These are phyloP conservation scores for Penicillium frequentans DNA, from an alignment of 2,329 filamentous ascomycete species.

Conservation along the genomic window DNA sequence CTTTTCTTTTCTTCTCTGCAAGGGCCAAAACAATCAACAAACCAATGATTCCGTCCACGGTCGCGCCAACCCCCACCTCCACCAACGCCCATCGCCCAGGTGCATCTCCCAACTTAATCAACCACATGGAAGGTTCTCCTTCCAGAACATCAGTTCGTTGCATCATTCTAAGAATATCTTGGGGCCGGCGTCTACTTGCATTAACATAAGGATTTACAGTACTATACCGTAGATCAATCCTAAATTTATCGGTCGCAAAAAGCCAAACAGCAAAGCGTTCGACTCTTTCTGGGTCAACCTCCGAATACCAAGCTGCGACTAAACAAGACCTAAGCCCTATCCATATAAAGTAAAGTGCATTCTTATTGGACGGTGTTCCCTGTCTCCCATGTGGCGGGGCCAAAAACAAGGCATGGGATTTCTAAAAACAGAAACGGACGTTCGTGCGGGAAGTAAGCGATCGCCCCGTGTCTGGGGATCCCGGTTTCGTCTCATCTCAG, in stretches of 20 bases:
- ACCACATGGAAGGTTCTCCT: background rate
- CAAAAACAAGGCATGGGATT: background rate
- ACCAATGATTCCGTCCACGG: background rate
- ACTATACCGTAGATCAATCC: background rate
- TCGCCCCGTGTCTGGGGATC: background rate
- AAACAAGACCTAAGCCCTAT: background rate
- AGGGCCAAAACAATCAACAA: background rate
- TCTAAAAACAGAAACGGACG: conserved; percentile 2
- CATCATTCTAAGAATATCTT: background rate
- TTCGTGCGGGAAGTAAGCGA: background rate
- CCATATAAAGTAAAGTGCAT: background rate
- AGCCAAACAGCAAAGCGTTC: background rate
- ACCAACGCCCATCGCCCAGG: background rate
- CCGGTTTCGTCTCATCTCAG: background rate
- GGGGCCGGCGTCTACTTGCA: background rate
- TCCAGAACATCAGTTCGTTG: background rate
- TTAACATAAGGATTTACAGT: background rate
- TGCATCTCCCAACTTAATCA: too few species aligned
- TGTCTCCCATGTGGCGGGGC: background rate
- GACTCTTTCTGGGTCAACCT: background rate
- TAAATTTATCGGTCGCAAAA: background rate
- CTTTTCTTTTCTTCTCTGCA: background rate
- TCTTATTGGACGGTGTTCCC: background rate
- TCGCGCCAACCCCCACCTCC: background rate
- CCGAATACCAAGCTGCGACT: background rate